A percentile compares a stretch with the other conserved stretches of the same genome.
Conservation (phyloP, 768 basidiomycete genomes). For the Sutorius australiensis region DNA sequence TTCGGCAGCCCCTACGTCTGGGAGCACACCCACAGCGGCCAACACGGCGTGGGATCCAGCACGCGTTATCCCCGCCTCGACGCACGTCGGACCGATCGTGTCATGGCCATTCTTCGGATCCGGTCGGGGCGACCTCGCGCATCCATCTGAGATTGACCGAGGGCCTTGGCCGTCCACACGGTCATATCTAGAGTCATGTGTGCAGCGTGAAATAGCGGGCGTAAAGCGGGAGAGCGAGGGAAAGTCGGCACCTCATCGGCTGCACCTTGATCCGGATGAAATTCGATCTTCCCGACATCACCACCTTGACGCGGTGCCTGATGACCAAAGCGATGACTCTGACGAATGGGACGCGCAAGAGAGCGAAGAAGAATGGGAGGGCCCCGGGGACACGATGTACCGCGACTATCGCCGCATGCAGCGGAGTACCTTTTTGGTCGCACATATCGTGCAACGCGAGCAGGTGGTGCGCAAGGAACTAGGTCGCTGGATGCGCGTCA, state of each 20-base stretch:
- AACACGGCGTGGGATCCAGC: not conserved
- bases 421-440: conserved; percentile 71
- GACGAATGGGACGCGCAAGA: conserved; percentile 79
- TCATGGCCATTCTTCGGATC: conserved; percentile 92
- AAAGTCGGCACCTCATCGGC: conserved; percentile 65
- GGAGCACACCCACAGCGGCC: not conserved
- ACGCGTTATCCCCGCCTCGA: conserved; percentile 21
- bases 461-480: conserved; percentile 65
- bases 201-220: conserved; percentile 66
- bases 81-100: conserved; percentile 74
- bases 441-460: conserved; percentile 64
- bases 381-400: conserved; percentile 75
- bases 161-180: conserved; percentile 68
- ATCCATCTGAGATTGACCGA: conserved; percentile 69
- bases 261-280: conserved; percentile 81
- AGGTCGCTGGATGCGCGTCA: conserved; percentile 62
- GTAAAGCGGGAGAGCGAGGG: conserved; percentile 78
- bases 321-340: conserved; percentile 70
- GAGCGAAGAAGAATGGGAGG: conserved; percentile 73
- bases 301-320: conserved; percentile 60
- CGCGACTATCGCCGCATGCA: conserved; percentile 81
- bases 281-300: conserved; percentile 70
- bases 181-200: conserved; percentile 63
- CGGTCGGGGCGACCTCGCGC: conserved; percentile 66
- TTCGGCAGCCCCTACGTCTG: conserved; percentile 7